A percentile compares a stretch with the other conserved stretches of the same genome.
Evolutionary conservation across 169 alveolate genomes (phyloP).

Genomic region (Cryptosporidium baileyi): DNA sequence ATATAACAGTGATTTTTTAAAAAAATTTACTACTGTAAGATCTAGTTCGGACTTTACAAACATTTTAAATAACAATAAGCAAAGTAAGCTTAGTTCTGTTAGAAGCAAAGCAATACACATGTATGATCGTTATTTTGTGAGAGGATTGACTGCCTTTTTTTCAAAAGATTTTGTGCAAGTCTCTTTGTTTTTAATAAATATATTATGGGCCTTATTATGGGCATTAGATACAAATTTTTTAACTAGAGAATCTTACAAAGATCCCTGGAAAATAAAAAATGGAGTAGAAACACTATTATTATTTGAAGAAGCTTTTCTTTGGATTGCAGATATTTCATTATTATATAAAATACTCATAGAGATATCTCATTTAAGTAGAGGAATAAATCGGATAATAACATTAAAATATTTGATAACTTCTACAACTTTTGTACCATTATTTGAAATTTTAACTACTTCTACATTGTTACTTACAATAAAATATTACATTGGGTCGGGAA

Average conservation of each 20-base stretch:
- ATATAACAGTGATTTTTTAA: too few relatives aligned
- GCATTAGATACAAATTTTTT: slow-evolving; percentile 14
- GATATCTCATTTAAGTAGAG: slow-evolving; percentile 14
- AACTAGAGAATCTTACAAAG: not conserved
- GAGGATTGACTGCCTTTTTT: slow-evolving; percentile 58
- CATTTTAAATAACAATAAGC: not conserved
- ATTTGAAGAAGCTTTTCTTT: slow-evolving; percentile 47
- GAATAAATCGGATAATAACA: slow-evolving; percentile 23
- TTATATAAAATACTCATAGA: slow-evolving; percentile 26
- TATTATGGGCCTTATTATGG: slow-evolving; percentile 60
- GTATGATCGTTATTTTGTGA: slow-evolving; percentile 35
- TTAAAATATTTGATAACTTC: slow-evolving; percentile 33
- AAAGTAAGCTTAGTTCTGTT: not conserved
- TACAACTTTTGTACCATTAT: slow-evolving; percentile 32
- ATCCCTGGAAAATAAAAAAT: slow-evolving; percentile 41
- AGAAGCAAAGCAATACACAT: slow-evolving; percentile 23
- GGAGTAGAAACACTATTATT: not conserved
- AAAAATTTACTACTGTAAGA: not conserved
- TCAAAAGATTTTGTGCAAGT: slow-evolving; percentile 40
- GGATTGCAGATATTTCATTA: slow-evolving; percentile 60
- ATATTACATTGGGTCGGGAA: slow-evolving; percentile 20
- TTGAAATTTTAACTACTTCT: slow-evolving; percentile 58
- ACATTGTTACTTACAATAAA: slow-evolving; percentile 20
- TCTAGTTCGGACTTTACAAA: not conserved
- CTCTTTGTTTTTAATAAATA: slow-evolving; percentile 7